Evolutionary conservation across 371 early-diverging fungal species (phyloP), one percentile per base, ranked within the genome.

Genomic region (Mucor piriformis): DNA sequence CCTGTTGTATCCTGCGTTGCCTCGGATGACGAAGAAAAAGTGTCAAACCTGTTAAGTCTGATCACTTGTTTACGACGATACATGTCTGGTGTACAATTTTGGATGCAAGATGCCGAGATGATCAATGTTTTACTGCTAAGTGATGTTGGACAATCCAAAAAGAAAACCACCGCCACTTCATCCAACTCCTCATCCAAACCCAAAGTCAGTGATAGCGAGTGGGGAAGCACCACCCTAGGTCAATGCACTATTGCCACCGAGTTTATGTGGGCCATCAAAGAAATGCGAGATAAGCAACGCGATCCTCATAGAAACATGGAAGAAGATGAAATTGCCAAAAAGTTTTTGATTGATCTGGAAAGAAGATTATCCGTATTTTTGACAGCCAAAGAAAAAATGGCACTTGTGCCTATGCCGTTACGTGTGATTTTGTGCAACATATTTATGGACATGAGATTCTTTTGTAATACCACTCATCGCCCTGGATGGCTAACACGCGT

Each of bases 31-130:
- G 77, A 82, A 16, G 69, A 72, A 0, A 81, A 76, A 29, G 78
- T 87, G 3, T 60, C 74, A 0, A 60, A 70, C 3, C 60, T 73
- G 20, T 69, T 87, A 8, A 69, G 68, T 23, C 42, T 86, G 4
- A 75, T 87, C 0, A 66, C 77, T 0, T 74, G 76, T 21, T 53
- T 87, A 8, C 74, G 79, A 13, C 69, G 69, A 8, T 83, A 87
- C 44, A 61, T 87, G 37, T 67, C 76, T 10, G 76, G 81, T 5
- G 84, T 87, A 16, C 83, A 86, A 51, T 65, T 83, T 27, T 87
- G 82, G 70, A 86, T 87, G 86, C 74, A 77, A n/a, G 88, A 87
- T 63, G 71, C 76, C 0, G 88, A 86, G 47, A 80, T 87, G 83
- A 81, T 87, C 44, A 79, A 74, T 56, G 85, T 85, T 3, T 61